A percentile compares a stretch with the other conserved stretches of the same genome.
These are phyloP conservation scores for Lomentospora prolificans DNA, from an alignment of 2,329 filamentous ascomycete species.

Conservation along the genomic window DNA sequence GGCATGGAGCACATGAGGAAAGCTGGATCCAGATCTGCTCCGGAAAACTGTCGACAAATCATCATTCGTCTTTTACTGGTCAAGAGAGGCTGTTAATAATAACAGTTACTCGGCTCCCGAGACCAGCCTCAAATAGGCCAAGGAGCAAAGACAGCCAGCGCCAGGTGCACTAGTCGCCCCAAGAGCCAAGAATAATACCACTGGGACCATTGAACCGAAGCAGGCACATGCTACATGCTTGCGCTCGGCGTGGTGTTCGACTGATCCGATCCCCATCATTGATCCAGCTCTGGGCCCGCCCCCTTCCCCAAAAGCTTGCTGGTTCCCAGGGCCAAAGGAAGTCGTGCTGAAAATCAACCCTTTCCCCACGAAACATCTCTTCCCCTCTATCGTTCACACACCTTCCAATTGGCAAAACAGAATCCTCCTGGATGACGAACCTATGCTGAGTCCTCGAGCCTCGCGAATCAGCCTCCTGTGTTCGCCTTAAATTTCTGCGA, in stretches of 20 bases:
- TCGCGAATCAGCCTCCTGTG: neutral
- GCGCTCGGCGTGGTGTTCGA: conserved; percentile 1
- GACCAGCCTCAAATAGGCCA: neutral
- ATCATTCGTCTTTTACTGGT: neutral
- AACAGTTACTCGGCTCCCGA: neutral
- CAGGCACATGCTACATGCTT: conserved; percentile 4
- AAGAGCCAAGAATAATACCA: too few species aligned
- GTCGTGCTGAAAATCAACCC: neutral
- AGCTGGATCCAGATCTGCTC: neutral
- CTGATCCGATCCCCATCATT: conserved; percentile 4
- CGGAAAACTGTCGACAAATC: neutral
- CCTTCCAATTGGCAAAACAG: neutral
- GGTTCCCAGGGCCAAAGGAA: neutral
- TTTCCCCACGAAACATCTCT: neutral
- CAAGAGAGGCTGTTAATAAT: neutral
- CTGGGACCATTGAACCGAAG: neutral
- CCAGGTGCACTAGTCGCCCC: too few species aligned
- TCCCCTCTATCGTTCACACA: neutral
- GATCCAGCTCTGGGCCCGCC: neutral
- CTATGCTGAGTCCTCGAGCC: neutral
- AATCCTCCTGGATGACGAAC: neutral
- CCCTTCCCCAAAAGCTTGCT: neutral
- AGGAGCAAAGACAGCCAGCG: too few species aligned
- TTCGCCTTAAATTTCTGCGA: neutral
- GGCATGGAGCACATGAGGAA: neutral